A percentile compares a stretch with the other conserved stretches of the same genome.
phyloP scores from a whole-genome alignment of 2,329 filamentous ascomycete species.

The Fusarium buharicum region DNA sequence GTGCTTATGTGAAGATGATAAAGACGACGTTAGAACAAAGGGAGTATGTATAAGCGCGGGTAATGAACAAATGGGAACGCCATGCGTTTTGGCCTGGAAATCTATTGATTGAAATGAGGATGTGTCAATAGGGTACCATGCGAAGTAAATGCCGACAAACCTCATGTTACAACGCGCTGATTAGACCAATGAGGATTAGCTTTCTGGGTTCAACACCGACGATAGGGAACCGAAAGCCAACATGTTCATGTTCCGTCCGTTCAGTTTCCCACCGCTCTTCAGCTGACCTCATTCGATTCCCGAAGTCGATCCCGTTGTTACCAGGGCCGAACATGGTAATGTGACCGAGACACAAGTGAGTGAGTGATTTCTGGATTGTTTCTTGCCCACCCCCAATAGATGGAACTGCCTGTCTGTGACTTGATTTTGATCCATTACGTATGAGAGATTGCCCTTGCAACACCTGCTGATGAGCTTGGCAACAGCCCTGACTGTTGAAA shows the following conservation, averaged over 20 bases:
- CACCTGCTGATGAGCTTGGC: slow-evolving; percentile 17
- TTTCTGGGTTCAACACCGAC: slow-evolving; percentile 13
- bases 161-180: background rate
- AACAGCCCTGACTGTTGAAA: slow-evolving; percentile 17
- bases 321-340: slow-evolving; percentile 26
- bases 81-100: slow-evolving; percentile 4
- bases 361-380: slow-evolving; percentile 20
- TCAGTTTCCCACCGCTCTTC: slow-evolving; percentile 26
- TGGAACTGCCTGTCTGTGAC: slow-evolving; percentile 7
- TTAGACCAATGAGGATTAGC: slow-evolving; percentile 9
- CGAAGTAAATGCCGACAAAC: slow-evolving; percentile 10
- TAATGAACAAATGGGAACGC: slow-evolving; percentile 2
- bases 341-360: slow-evolving; percentile 18
- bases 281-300: slow-evolving; percentile 37
- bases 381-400: slow-evolving; percentile 3
- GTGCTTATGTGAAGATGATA: slow-evolving; percentile 40
- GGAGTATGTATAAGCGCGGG: slow-evolving; percentile 8
- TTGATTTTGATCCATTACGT: slow-evolving; percentile 23
- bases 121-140: slow-evolving; percentile 27
- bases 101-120: slow-evolving; percentile 20
- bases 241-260: background rate
- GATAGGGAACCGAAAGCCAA: slow-evolving; percentile 27
- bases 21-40: slow-evolving; percentile 19
- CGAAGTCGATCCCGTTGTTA: slow-evolving; percentile 36
- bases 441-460: slow-evolving; percentile 14